These are phyloP conservation scores for Phyllosticta citriasiana DNA, from an alignment of 2,329 filamentous ascomycete species.

Conservation along the genomic window DNA sequence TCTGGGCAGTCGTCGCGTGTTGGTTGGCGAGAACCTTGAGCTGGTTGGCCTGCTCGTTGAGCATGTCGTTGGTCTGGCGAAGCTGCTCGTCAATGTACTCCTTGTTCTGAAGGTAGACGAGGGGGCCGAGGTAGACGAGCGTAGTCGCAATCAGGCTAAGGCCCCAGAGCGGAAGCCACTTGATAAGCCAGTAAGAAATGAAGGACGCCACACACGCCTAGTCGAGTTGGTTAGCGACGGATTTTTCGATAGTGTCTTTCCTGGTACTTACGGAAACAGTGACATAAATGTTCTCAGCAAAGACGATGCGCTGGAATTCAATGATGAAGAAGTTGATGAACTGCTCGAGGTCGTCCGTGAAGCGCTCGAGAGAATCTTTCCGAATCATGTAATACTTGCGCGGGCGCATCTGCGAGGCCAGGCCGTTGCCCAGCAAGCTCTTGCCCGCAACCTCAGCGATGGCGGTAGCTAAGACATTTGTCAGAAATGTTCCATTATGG, in stretches of 20 bases:
- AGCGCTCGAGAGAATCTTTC: conserved; percentile 51
- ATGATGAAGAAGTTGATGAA: conserved; percentile 60
- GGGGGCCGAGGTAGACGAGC: conserved; percentile 48
- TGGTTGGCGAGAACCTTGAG: conserved; percentile 50
- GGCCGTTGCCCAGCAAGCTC: conserved; percentile 45
- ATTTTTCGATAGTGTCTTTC: background rate
- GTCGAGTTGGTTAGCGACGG: conserved; percentile 8
- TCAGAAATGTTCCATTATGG: conserved; percentile 16
- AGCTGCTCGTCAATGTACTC: conserved; percentile 54
- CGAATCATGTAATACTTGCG: conserved; percentile 57
- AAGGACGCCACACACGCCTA: conserved; percentile 51
- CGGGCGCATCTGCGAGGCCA: conserved; percentile 52
- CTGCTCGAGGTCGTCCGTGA: conserved; percentile 53
- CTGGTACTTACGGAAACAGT: conserved; percentile 46
- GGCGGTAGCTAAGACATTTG: conserved; percentile 38
- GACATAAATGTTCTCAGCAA: conserved; percentile 54
- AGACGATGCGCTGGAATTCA: conserved; percentile 56
- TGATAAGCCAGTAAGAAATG: conserved; percentile 54
- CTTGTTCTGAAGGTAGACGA: conserved; percentile 56
- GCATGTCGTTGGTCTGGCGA: conserved; percentile 42
- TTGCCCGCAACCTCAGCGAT: conserved; percentile 48
- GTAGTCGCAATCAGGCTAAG: conserved; percentile 47
- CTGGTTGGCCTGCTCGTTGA: conserved; percentile 50
- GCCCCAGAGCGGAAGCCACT: conserved; percentile 56
- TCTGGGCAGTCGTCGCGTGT: conserved; percentile 48